phyloP scores from a whole-genome alignment of 164 flowering plant genomes.

The Tetrastigma voinierianum region DNA sequence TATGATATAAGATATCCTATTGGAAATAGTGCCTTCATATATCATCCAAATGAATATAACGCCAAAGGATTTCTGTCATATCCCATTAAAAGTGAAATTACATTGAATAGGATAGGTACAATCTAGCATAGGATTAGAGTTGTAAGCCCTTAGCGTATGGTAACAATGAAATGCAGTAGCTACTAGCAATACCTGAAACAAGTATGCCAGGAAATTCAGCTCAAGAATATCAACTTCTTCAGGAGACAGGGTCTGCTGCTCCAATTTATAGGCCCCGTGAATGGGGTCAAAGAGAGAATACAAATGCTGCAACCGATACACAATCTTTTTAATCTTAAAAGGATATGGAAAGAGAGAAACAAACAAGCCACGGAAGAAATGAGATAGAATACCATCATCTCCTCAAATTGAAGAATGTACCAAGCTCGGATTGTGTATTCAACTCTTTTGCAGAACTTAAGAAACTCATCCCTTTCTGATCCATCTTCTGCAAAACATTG shows the following conservation, averaged over 20 bases:
- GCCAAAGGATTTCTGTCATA: too few relatives aligned
- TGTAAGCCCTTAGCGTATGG: too few relatives aligned
- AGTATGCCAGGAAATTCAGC: constrained; percentile 72
- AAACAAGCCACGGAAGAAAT: not conserved
- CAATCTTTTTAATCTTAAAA: not conserved
- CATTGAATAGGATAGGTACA: too few relatives aligned
- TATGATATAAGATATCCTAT: too few relatives aligned
- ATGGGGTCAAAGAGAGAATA: constrained; percentile 91
- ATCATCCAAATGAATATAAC: too few relatives aligned
- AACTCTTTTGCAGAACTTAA: constrained; percentile 86
- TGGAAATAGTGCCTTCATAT: too few relatives aligned
- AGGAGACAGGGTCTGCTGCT: constrained; percentile 75
- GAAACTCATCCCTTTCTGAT: constrained; percentile 71
- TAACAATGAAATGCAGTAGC: too few relatives aligned
- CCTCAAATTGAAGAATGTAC: constrained; percentile 92
- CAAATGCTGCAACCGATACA: constrained; percentile 60
- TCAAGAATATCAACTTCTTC: constrained; percentile 77
- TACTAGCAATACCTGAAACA: constrained; percentile 56
- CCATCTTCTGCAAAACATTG: constrained; percentile 46
- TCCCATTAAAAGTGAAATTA: too few relatives aligned
- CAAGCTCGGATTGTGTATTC: constrained; percentile 94
- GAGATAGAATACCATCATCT: constrained; percentile 64
- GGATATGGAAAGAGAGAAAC: not conserved
- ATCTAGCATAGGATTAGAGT: too few relatives aligned
- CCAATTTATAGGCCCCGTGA: constrained; percentile 65